Base-by-base conservation (phyloP, 1,284 basidiomycete species). In the Nidula niveotomentosa region DNA sequence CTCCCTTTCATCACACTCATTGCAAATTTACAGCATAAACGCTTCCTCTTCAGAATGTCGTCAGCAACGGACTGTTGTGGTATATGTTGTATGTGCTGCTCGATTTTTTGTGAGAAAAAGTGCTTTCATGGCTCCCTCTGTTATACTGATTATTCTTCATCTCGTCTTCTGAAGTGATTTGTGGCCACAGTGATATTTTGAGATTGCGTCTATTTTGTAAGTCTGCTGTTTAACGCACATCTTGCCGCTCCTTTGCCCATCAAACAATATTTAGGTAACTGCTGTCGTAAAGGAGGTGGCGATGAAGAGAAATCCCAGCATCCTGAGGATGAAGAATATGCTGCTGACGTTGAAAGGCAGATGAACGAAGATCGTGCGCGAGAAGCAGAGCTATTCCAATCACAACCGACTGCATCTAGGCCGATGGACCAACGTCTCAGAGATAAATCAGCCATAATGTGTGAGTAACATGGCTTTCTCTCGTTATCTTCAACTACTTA, bases 51-150 rank as follows among this genome's bases (percentile, higher is more conserved):
- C 23, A 45, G 17, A 18, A 48, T 45, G 7, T 53, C 53, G 49
- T 51, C 56, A 36, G 50, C 55, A 7, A 54, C 36, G 13, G 55
- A 58, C 18, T 60, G 59, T 52, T 58, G 57, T 53, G 51, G 51
- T 35, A 46, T 60, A n/a, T 66, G 56, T 43, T 58, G 54, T 17
- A 30, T 60, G 4, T 67, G 61, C 39, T 61, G 58, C 52, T 53
- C 59, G 18, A 61, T 61, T 51, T 54, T 58, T 41, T 49, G 65
- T 67, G 53, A 54, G 64, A 23, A 23, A 23, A 23, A 23, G 23
- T 23, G 23, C 23, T 23, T 23, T 23, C 23, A 23, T 23, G 23
- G 23, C 4, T 2, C 23, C 23, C 23, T 23, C 23, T 23, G 4
- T 23, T 23, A 4, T 23, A 4, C 23, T 23, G 23, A 23, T 23